Evolutionary conservation across 148 eudicot species (phyloP).

Genomic region (Camellia sinensis): DNA sequence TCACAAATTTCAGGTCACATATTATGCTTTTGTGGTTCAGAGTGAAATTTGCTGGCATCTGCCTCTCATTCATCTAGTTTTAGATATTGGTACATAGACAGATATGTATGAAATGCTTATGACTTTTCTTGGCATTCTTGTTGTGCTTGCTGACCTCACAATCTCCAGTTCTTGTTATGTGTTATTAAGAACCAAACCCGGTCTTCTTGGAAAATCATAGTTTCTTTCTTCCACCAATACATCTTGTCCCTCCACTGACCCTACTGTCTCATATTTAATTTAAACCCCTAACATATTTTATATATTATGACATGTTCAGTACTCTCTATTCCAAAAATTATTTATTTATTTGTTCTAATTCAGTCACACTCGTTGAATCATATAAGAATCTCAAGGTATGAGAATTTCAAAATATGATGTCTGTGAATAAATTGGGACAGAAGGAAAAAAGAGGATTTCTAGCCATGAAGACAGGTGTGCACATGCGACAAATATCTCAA

Average conservation of each 20-base stretch:
- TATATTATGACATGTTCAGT: too few relatives aligned
- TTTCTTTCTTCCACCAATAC: neutral
- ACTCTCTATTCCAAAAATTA: too few relatives aligned
- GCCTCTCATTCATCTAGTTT: neutral
- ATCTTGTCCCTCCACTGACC: conserved; percentile 25
- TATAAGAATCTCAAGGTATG: too few relatives aligned
- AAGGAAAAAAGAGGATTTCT: too few relatives aligned
- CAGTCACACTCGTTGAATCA: too few relatives aligned
- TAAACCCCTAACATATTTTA: neutral
- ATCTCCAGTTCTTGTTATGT: neutral
- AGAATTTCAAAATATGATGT: too few relatives aligned
- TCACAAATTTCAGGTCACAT: too few relatives aligned
- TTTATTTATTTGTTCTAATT: too few relatives aligned
- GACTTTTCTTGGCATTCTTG: neutral
- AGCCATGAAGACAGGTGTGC: neutral
- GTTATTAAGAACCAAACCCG: neutral
- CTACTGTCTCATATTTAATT: neutral
- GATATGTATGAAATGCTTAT: neutral
- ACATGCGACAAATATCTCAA: neutral
- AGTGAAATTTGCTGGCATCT: neutral
- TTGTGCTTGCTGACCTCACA: neutral
- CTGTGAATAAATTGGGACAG: too few relatives aligned
- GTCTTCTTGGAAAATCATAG: conserved; percentile 1
- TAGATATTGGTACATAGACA: neutral
- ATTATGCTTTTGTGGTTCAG: neutral